Evolutionary conservation across 2,329 filamentous ascomycete species (phyloP), one percentile per base, ranked within the genome.

Genomic region (Stenocarpella maydis): DNA sequence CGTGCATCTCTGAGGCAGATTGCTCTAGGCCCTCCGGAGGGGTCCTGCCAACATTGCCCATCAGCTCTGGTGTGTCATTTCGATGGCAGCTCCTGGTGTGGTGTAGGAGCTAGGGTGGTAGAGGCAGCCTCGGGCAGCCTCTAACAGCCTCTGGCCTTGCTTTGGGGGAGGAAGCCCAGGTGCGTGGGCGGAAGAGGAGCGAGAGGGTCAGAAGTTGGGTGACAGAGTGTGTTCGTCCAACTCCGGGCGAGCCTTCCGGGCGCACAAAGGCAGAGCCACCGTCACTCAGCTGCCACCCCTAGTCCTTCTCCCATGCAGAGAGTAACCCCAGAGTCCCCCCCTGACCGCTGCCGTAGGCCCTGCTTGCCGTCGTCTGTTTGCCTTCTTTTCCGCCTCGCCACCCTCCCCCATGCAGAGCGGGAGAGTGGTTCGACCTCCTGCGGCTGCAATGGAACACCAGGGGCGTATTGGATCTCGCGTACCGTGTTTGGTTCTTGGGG

Each of bases 371-470:
- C 45, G 43, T 8, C 52, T 63, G 53, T 52, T 54, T 24, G 37
- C 49, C 69, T 19, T 50, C 34, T 43, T 28, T 21, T 55, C 34
- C 37, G 47, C 60, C 47, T 47, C 50, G 41, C n/a, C 28, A n/a
- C n/a, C 34, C 24, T 21, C 55, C 50, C 52, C 45, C 28, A 34
- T 63, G 41, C 47, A 21, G 34, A 37, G 34, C 12, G 5, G 15
- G 26, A 26, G 69, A 54, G 60, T 65, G 67, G 63, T 69, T 64
- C 65, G 69, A 64, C 65, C 63, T 43, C 61, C 54, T 64, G 67
- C 67, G 69, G 69, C 69, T 71, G 69, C 67, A 71, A 71, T 71
- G 69, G 54, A 61, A 67, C 69, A 71, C 69, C 50, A 67, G 61
- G 67, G 55, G 54, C 41, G 64, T 49, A 69, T 71, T 63, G 65